phyloP scores from a whole-genome alignment of 2,329 filamentous ascomycete genomes.

The Cytospora paraplurivora region DNA sequence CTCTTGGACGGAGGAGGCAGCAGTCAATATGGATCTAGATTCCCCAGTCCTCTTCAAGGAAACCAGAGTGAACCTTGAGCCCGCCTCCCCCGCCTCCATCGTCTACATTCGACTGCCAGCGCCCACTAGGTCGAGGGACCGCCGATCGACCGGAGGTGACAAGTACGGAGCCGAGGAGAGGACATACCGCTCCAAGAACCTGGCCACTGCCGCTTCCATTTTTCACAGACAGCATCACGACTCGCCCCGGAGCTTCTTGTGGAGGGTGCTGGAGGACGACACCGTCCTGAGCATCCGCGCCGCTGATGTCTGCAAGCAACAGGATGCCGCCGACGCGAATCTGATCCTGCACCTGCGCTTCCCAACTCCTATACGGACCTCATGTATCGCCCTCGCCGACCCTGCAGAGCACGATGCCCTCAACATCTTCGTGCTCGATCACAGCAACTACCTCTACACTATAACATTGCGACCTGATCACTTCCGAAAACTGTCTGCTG shows the following conservation, averaged over 20 bases:
- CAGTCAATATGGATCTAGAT: conserved; percentile 60
- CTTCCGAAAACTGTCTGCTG: conserved; percentile 69
- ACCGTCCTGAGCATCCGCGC: conserved; percentile 80
- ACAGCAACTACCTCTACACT: conserved; percentile 78
- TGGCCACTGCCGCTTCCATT: conserved; percentile 78
- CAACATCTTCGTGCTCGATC: conserved; percentile 77
- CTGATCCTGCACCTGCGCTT: conserved; percentile 80
- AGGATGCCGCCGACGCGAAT: conserved; percentile 67
- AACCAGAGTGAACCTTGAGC: conserved; percentile 81
- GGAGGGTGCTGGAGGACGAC: conserved; percentile 82
- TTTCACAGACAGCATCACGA: conserved; percentile 78
- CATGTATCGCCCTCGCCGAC: conserved; percentile 83
- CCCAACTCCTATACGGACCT: conserved; percentile 68
- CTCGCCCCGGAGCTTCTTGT: conserved; percentile 84
- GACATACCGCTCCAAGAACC: conserved; percentile 69
- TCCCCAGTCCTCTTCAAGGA: conserved; percentile 78
- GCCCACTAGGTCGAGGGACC: conserved; percentile 34
- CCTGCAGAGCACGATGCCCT: conserved; percentile 75
- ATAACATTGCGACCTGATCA: conserved; percentile 81
- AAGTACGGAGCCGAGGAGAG: conserved; percentile 66
- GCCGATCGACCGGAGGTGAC: conserved; percentile 42
- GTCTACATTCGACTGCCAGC: conserved; percentile 70
- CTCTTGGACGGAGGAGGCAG: conserved; percentile 21
- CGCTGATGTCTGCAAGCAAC: conserved; percentile 75
- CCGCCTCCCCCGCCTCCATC: conserved; percentile 66